Evolutionary conservation across 2,329 filamentous ascomycete species (phyloP), one percentile per base, ranked within the genome.

Genomic region (Boeremia lycopersici): DNA sequence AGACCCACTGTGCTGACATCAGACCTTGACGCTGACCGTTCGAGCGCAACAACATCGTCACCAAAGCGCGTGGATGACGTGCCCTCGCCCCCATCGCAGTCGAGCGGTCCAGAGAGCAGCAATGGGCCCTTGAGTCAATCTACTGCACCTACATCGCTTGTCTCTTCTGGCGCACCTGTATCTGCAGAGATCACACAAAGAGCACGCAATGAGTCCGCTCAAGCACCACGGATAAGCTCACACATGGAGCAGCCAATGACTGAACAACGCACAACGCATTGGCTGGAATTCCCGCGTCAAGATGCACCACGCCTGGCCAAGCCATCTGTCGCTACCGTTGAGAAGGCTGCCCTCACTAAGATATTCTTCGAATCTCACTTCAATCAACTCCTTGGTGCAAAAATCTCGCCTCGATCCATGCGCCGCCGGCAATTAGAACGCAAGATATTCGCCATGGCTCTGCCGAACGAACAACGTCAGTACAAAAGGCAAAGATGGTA

Each of bases 331-430:
- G 58, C 70, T 10, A 96, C 92, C 0, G 88, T 91, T 0, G 93
- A 98, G 76, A 86, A 84, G 56, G 85, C 88, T 2, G 86, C 91
- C 0, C 88, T 90, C 0, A 89, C 91, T 38, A 97, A 96, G 72
- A 85, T 96, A 17, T 96, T 86, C 65, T 82, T 98, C 9, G 95
- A 98, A 73, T 91, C 87, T 0, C 85, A 93, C 65, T 97, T 90
- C 77, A 88, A 93, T 63, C 79, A 86, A n/a, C 73, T 91, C 7
- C 78, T 91, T 2, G 76, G 78, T 4, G 79, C 69, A 2, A 77
- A 78, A 2, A 76, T 80, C 1, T 84, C 82, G 4, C 80, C 86
- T 48, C 84, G 90, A 0, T 82, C 83, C 1, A 70, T 87, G 48
- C 85, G 90, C 3, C 79, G 83, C 30, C 78, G 82, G 34, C 81